Conservation (phyloP, 139 green algal species). For the Chlorella vulgaris region DNA sequence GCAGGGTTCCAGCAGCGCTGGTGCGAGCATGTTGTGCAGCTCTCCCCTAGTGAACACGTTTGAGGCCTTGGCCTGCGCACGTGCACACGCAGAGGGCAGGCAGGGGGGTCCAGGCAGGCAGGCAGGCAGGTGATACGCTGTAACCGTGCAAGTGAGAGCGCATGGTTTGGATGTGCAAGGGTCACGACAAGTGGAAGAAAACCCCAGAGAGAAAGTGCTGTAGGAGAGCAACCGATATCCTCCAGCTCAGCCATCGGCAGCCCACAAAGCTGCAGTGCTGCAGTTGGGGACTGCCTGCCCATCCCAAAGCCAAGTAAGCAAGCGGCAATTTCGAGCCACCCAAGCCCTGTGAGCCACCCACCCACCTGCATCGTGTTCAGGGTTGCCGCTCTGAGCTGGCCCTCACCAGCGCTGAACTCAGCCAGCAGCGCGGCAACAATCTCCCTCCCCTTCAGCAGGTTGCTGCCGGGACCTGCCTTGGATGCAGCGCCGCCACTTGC, state of each 20-base stretch:
- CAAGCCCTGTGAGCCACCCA: not conserved
- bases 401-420: not conserved
- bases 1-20: conserved; percentile 14
- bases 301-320: no score
- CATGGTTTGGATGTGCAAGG: no score
- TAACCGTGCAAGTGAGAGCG: not conserved
- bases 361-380: not conserved
- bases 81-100: no score
- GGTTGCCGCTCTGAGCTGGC: not conserved
- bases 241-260: no score
- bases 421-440: not conserved
- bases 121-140: not conserved
- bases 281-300: no score
- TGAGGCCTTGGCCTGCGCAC: conserved; percentile 8
- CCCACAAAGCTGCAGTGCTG: no score
- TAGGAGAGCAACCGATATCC: no score
- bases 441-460: conserved; percentile 11
- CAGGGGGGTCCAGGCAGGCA: no score
- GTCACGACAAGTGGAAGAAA: no score
- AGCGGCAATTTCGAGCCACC: no score
- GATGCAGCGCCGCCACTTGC: not conserved
- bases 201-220: no score
- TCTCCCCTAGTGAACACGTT: conserved; percentile 6
- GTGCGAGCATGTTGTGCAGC: conserved; percentile 14
- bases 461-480: not conserved